Percentiles rank a stretch among this genome's conserved stretches.
phyloP scores from a whole-genome alignment of 139 green algal species.

The Chlamydomonas sphaeroides region DNA sequence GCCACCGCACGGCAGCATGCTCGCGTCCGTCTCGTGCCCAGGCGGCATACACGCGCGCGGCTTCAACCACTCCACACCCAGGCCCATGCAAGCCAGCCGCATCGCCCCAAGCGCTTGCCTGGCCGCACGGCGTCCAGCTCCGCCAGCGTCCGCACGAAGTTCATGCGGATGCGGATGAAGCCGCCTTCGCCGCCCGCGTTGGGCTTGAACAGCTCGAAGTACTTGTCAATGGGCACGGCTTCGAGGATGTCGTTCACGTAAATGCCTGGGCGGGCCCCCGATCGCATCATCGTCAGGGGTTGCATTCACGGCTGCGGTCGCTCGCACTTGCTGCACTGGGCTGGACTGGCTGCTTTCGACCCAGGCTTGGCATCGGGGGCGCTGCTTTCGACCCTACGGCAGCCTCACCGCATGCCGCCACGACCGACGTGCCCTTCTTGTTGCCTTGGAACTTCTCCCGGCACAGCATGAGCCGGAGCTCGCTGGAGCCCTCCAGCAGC shows the following conservation, averaged over 20 bases:
- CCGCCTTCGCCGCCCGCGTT: conserved; percentile 78
- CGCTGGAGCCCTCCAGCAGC: conserved; percentile 78
- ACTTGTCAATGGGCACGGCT: conserved; percentile 93
- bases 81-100: too few species aligned
- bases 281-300: too few species aligned
- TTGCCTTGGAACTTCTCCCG: conserved; percentile 69
- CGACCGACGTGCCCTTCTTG: conserved; percentile 68
- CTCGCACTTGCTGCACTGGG: too few species aligned
- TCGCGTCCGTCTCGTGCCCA: too few species aligned
- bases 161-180: conserved; percentile 86
- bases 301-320: too few species aligned
- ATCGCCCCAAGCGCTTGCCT: too few species aligned
- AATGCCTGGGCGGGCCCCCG: conserved; percentile 87
- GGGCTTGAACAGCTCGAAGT: conserved; percentile 95
- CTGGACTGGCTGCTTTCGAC: too few species aligned
- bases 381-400: too few species aligned
- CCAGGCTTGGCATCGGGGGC: too few species aligned
- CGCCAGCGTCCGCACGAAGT: conserved; percentile 58
- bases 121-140: conserved; percentile 31
- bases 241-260: conserved; percentile 92
- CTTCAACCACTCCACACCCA: too few species aligned
- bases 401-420: conserved; percentile 83
- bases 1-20: too few species aligned
- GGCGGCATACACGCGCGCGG: too few species aligned
- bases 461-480: conserved; percentile 92